phyloP scores from a whole-genome alignment of 768 basidiomycete genomes.

The Tricholoma bakamatsutake region DNA sequence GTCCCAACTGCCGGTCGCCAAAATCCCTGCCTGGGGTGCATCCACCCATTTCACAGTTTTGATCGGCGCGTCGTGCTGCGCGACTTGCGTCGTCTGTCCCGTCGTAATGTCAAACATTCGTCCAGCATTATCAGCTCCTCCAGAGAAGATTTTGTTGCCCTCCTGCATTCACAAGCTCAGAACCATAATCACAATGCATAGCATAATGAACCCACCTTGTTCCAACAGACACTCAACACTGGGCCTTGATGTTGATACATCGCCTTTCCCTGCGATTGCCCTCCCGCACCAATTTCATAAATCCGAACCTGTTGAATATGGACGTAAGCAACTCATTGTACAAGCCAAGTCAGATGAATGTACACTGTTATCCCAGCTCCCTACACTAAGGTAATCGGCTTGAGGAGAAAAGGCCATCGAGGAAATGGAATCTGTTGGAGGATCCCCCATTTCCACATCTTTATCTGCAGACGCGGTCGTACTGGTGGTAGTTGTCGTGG shows the following conservation, averaged over 20 bases:
- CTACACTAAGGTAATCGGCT: conserved; percentile 88
- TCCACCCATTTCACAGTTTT: conserved; percentile 81
- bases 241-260: conserved; percentile 90
- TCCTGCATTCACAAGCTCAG: conserved; percentile 45
- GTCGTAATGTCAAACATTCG: conserved; percentile 88
- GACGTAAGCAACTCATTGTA: conserved; percentile 7
- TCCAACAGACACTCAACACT: conserved; percentile 86
- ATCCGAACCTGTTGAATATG: conserved; percentile 66
- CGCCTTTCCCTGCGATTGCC: conserved; percentile 83
- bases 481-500: conserved; percentile 23
- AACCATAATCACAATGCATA: not conserved
- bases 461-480: conserved; percentile 49
- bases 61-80: conserved; percentile 86
- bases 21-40: conserved; percentile 63
- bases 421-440: conserved; percentile 85
- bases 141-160: conserved; percentile 86
- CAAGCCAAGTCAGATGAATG: conserved; percentile 15
- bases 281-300: conserved; percentile 80
- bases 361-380: conserved; percentile 92
- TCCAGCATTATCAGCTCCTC: conserved; percentile 93
- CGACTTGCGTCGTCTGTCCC: conserved; percentile 76
- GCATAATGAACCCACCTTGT: conserved; percentile 53
- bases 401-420: conserved; percentile 78
- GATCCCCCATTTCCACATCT: conserved; percentile 77
- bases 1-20: conserved; percentile 97